These are phyloP conservation scores for Lasiodiplodia gonubiensis DNA, from an alignment of 2,329 filamentous ascomycete genomes.

Conservation along the genomic window DNA sequence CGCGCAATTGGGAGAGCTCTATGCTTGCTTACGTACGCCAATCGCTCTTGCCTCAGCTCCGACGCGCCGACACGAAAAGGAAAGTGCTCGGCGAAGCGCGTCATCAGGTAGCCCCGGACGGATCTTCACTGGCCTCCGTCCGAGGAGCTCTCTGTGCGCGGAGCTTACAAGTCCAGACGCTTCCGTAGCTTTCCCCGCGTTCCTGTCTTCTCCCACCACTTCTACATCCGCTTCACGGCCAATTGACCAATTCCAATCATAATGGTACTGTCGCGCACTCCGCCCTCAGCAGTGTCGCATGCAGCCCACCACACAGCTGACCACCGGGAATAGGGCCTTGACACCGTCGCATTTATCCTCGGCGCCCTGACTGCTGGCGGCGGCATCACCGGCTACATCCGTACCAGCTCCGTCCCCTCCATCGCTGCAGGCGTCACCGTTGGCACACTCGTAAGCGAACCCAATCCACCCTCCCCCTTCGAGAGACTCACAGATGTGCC, in stretches of 20 bases:
- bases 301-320: background rate
- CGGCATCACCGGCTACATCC: conserved; percentile 83
- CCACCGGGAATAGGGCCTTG: conserved; percentile 43
- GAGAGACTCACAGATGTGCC: background rate
- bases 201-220: background rate
- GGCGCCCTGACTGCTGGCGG: conserved; percentile 83
- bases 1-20: conserved; percentile 10
- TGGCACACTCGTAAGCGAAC: conserved; percentile 64
- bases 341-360: conserved; percentile 75
- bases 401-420: conserved; percentile 85
- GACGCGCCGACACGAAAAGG: background rate
- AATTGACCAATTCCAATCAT: background rate
- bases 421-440: conserved; percentile 84
- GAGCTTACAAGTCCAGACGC: conserved; percentile 10
- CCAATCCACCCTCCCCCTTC: conserved; percentile 36
- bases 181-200: conserved; percentile 5
- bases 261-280: conserved; percentile 13
- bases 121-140: background rate
- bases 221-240: too few species aligned
- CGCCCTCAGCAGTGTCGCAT: background rate
- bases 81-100: conserved; percentile 1
- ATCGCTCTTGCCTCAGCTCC: background rate
- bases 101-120: conserved; percentile 6
- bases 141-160: background rate
- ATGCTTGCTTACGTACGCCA: conserved; percentile 14